A percentile compares a stretch with the other conserved stretches of the same genome.
These are phyloP conservation scores for Candida coleopterorum DNA, from an alignment of 805 yeast genomes.

Conservation along the genomic window DNA sequence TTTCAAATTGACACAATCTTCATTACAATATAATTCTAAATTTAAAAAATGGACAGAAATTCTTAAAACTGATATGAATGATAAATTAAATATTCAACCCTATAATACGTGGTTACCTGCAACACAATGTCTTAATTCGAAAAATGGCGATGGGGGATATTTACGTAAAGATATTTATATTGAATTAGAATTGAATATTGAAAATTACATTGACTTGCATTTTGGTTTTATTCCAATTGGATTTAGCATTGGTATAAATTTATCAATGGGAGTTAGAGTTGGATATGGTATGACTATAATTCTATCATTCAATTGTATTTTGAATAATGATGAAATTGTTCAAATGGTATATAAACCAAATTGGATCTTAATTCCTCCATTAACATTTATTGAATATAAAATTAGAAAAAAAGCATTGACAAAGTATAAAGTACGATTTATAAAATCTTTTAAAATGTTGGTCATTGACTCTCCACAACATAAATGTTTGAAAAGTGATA, in stretches of 20 bases:
- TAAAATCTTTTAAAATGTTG: conserved; percentile 6
- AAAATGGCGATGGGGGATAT: conserved; percentile 7
- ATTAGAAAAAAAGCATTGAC: background rate
- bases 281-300: conserved; percentile 5
- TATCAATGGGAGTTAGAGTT: conserved; percentile 7
- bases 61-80: background rate
- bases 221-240: conserved; percentile 6
- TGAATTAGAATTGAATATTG: conserved; percentile 4
- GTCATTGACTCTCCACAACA: conserved; percentile 8
- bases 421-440: background rate
- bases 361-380: conserved; percentile 5
- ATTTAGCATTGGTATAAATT: conserved; percentile 5
- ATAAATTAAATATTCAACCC: background rate
- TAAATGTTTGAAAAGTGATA: conserved; percentile 5
- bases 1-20: conserved; percentile 5
- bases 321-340: conserved; percentile 3
- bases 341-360: conserved; percentile 9
- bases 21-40: conserved; percentile 6
- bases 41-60: conserved; percentile 6
- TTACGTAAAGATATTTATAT: conserved; percentile 2
- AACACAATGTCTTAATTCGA: conserved; percentile 7
- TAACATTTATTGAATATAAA: conserved; percentile 3
- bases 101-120: conserved; percentile 8
- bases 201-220: conserved; percentile 5
- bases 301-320: conserved; percentile 2